A percentile compares a stretch with the other conserved stretches of the same genome.
phyloP scores from a whole-genome alignment of 331 rosid genomes.

The Dryas integrifolia region DNA sequence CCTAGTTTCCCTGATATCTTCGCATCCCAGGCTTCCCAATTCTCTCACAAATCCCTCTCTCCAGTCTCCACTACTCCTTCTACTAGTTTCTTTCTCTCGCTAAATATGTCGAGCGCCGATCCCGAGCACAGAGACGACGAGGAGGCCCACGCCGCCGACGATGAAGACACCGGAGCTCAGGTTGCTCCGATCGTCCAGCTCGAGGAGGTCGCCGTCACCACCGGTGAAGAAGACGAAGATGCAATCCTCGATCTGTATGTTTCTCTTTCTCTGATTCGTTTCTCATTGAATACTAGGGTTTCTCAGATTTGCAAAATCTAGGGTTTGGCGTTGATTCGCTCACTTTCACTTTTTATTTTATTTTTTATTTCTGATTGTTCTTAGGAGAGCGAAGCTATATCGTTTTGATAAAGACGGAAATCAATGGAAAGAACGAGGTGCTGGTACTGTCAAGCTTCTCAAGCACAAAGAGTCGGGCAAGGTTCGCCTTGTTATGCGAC shows the following conservation, averaged over 20 bases:
- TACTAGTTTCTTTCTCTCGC: background rate
- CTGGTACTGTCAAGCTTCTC: conserved; percentile 82
- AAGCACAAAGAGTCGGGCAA: conserved; percentile 67
- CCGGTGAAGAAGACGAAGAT: conserved; percentile 91
- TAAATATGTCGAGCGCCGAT: conserved; percentile 68
- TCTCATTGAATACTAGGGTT: conserved; percentile 2
- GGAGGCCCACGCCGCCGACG: conserved; percentile 74
- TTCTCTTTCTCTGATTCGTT: background rate
- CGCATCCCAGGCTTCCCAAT: background rate
- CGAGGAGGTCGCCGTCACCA: conserved; percentile 77
- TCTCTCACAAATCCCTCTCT: background rate
- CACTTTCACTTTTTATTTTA: background rate
- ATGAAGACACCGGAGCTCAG: conserved; percentile 96
- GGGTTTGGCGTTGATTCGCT: conserved; percentile 15
- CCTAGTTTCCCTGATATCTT: too few relatives aligned
- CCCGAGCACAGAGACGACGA: conserved; percentile 90
- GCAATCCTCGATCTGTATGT: conserved; percentile 80
- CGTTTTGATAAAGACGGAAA: conserved; percentile 90
- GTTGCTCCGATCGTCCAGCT: conserved; percentile 93
- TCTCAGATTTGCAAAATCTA: conserved; percentile 4
- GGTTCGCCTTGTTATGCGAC: conserved; percentile 97
- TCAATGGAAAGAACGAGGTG: conserved; percentile 97
- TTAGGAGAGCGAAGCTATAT: conserved; percentile 80
- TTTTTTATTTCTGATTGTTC: background rate
- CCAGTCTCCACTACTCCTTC: background rate